phyloP scores from a whole-genome alignment of 108 stramenopile genomes.

The Cyclotella kingstonii region DNA sequence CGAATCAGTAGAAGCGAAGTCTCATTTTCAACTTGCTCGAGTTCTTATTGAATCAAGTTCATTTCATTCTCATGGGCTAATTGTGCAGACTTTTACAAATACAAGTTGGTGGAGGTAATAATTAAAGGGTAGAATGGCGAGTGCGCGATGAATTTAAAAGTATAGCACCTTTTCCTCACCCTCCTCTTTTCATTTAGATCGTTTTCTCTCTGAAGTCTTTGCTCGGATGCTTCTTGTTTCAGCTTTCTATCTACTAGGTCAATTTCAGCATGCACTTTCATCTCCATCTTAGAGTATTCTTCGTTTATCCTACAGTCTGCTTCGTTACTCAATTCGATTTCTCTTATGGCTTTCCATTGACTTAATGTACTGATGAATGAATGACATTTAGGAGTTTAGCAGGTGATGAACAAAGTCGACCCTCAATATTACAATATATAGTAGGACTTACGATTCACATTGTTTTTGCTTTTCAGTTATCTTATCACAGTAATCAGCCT shows the following conservation, averaged over 20 bases:
- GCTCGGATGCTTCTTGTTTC: conserved; percentile 18
- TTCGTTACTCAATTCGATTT: conserved; percentile 2
- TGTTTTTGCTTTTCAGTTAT: conserved; percentile 5
- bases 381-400: background rate
- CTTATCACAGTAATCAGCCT: conserved; percentile 14
- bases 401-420: background rate
- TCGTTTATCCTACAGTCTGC: conserved; percentile 13
- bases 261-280: conserved; percentile 25
- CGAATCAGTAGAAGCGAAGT: background rate
- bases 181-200: conserved; percentile 6
- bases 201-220: background rate
- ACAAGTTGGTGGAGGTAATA: background rate
- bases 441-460: background rate
- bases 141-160: background rate
- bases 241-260: conserved; percentile 18
- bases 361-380: conserved; percentile 17
- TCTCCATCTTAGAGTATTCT: conserved; percentile 11
- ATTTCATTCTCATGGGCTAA: conserved; percentile 1
- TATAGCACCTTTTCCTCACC: background rate
- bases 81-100: background rate
- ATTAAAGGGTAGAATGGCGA: background rate
- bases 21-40: conserved; percentile 3
- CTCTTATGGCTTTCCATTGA: conserved; percentile 20
- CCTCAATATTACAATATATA: too few species aligned
- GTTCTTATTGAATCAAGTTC: background rate